Base-by-base conservation (phyloP, 768 basidiomycete genomes). In the Obba rivulosa region DNA sequence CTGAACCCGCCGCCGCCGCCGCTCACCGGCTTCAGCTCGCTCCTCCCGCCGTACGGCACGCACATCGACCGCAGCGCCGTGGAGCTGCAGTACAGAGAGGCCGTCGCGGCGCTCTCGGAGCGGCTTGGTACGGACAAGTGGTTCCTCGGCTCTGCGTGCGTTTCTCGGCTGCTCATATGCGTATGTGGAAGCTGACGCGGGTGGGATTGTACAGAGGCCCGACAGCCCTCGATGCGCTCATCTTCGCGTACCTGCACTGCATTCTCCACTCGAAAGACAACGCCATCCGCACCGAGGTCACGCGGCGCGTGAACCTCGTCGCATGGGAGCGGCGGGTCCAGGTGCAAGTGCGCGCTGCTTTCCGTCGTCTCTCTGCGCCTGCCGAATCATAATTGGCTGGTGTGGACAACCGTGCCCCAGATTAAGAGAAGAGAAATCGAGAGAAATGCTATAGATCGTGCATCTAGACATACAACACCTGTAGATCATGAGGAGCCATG, bases 211-310 rank as follows among this genome's bases (percentile, higher is more conserved):
- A 9, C 49, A 92, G 89, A 42, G 70, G 72, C 21, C 85, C 90
- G 18, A 92, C 90, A 1, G 76, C 84, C 0, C 78, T 92, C 13
- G 90, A 92, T 60, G 89, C 90, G 2, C 78, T 91, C 38, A 70
- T 78, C 5, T 92, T 92, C 60, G 89, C 90, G 1, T 92, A 92
- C 57, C 69, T 92, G 11, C 82, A 90, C 62, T 73, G 70, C 46
- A 73, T 89, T 20, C 66, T 87, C 5, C 68, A 80, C 41, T 58
- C 62, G n/a, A 60, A 61, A 50, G 64, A 63, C 36, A 54, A 60
- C 41, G 35, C 68, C 59, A 66, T 81, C 18, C 76, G 85, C 28
- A 74, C 79, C 34, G 83, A 87, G 58, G 80, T 90, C 23, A 75
- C 79, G 11, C 78, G 80, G 43, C 80, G 79, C 50, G 80, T 78